Conservation (phyloP, 306 rosid species). For the Casuarina equisetifolia region DNA sequence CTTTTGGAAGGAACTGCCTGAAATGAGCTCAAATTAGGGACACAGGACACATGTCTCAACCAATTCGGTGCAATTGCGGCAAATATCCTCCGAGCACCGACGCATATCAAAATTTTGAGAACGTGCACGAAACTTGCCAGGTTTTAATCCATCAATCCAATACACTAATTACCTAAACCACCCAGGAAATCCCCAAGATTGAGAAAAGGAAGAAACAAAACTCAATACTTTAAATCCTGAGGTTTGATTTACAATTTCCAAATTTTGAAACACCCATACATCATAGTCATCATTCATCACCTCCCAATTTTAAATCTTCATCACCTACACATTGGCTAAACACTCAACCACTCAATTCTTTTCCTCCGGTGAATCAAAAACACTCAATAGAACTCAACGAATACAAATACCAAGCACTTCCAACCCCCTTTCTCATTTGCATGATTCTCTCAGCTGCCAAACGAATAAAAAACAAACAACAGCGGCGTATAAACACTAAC, state of each 20-base stretch:
- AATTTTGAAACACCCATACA: not conserved
- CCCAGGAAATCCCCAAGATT: not conserved
- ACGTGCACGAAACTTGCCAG: not conserved
- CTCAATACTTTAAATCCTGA: not conserved
- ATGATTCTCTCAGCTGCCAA: not conserved
- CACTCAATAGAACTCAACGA: not conserved
- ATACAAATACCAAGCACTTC: not conserved
- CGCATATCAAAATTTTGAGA: not conserved
- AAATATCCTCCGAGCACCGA: not conserved
- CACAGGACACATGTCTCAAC: not conserved
- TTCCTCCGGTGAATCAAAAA: not conserved
- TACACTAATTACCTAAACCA: not conserved
- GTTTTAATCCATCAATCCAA: not conserved
- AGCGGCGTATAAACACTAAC: slow-evolving; percentile 33
- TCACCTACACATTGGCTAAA: not conserved
- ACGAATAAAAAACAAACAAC: not conserved
- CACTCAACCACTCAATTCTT: not conserved
- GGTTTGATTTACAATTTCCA: no score
- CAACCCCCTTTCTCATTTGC: not conserved
- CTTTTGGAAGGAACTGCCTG: not conserved
- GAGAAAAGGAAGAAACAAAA: not conserved
- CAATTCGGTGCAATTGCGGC: not conserved
- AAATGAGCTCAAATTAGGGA: not conserved
- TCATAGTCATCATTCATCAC: not conserved
- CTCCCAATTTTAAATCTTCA: not conserved